A percentile compares a stretch with the other conserved stretches of the same genome.
Conservation (phyloP, 2,329 filamentous ascomycete species). For the Fonsecaea pedrosoi region DNA sequence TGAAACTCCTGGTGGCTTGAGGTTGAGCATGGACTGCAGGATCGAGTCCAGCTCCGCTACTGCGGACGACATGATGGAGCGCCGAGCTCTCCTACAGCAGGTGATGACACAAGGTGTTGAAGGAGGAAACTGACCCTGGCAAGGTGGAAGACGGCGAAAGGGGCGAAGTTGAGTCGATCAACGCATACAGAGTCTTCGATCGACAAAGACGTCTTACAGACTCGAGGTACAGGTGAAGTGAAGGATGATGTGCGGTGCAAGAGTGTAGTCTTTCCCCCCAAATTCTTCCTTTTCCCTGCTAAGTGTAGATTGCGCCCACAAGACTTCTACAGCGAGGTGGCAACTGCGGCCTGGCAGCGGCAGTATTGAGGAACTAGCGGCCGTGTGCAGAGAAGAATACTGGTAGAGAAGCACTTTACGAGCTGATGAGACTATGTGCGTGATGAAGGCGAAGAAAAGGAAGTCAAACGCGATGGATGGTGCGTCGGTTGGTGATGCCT, state of each 20-base stretch:
- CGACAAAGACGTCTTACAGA: slow-evolving; percentile 22
- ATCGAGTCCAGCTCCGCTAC: slow-evolving; percentile 89
- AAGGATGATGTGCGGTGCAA: slow-evolving; percentile 14
- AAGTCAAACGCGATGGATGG: slow-evolving; percentile 13
- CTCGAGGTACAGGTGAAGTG: slow-evolving; percentile 24
- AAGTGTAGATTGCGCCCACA: slow-evolving; percentile 21
- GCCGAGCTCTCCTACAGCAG: slow-evolving; percentile 27
- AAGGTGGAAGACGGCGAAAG: slow-evolving; percentile 13
- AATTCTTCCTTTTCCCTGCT: slow-evolving; percentile 22
- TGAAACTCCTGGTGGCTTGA: slow-evolving; percentile 93
- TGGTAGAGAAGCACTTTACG: slow-evolving; percentile 27
- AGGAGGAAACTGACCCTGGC: slow-evolving; percentile 15
- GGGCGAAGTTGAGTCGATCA: slow-evolving; percentile 9
- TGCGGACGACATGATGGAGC: slow-evolving; percentile 72
- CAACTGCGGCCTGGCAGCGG: slow-evolving; percentile 28
- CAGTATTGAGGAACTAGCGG: slow-evolving; percentile 28
- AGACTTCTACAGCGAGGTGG: slow-evolving; percentile 35
- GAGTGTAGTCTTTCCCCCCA: slow-evolving; percentile 4
- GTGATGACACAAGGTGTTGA: slow-evolving; percentile 26
- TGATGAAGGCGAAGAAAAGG: slow-evolving; percentile 16
- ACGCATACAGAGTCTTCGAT: slow-evolving; percentile 9
- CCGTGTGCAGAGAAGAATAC: slow-evolving; percentile 21
- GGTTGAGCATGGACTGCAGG: slow-evolving; percentile 86
- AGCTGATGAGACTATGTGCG: slow-evolving; percentile 30
- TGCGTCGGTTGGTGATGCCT: slow-evolving; percentile 16